These are phyloP conservation scores for Sporothrix schenckii DNA, from an alignment of 2,329 filamentous ascomycete species.

Conservation along the genomic window DNA sequence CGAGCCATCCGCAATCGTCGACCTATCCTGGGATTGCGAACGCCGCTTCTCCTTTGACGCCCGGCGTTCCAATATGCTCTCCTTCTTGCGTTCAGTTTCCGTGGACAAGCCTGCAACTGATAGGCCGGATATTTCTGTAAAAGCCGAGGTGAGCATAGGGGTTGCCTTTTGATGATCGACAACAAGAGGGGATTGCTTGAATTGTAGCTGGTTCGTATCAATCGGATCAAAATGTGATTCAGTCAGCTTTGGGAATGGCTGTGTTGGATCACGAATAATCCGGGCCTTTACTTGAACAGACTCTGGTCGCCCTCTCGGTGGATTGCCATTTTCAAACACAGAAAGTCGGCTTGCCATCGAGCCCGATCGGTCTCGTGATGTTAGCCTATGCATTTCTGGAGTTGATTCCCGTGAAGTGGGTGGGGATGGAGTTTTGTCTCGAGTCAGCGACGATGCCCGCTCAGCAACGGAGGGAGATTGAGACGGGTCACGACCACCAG, in stretches of 20 bases:
- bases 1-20: conserved; percentile 37
- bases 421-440: conserved; percentile 45
- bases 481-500: conserved; percentile 47
- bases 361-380: conserved; percentile 52
- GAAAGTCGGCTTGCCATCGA: conserved; percentile 60
- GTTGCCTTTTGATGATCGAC: conserved; percentile 58
- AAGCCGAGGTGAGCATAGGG: conserved; percentile 39
- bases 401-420: conserved; percentile 52
- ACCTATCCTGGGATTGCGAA: conserved; percentile 45
- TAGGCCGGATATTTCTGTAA: conserved; percentile 26
- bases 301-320: conserved; percentile 60
- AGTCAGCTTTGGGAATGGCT: conserved; percentile 47
- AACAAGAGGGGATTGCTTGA: conserved; percentile 62
- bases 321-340: conserved; percentile 55
- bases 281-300: conserved; percentile 87
- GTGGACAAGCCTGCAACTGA: conserved; percentile 28
- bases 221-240: conserved; percentile 49
- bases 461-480: conserved; percentile 53
- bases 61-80: conserved; percentile 54
- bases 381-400: conserved; percentile 47
- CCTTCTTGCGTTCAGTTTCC: conserved; percentile 43
- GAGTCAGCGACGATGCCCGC: conserved; percentile 47
- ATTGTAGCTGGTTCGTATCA: conserved; percentile 54
- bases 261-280: conserved; percentile 69
- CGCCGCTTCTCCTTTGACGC: conserved; percentile 49